These are phyloP conservation scores for Melanogaster broomeanus DNA, from an alignment of 768 basidiomycete genomes.

Conservation along the genomic window DNA sequence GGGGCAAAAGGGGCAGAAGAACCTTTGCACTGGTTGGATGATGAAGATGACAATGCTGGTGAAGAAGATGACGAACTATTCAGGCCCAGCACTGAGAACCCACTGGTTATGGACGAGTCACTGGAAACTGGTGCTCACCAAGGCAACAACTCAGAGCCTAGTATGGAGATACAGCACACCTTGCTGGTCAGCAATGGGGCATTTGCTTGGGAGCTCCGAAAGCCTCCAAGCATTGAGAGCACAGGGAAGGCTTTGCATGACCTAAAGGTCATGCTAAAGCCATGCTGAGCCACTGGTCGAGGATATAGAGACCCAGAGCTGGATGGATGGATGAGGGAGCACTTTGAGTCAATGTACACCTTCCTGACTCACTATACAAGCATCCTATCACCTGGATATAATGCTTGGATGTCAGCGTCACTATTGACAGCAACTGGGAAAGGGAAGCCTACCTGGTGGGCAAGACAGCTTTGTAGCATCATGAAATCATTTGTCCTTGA, in stretches of 20 bases:
- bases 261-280: neutral
- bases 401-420: neutral
- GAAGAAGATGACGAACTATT: neutral
- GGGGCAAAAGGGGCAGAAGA: neutral
- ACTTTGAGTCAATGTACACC: neutral
- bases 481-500: neutral
- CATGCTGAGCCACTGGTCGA: neutral
- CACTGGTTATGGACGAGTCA: neutral
- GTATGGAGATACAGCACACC: neutral
- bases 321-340: neutral
- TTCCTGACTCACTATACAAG: neutral
- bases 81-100: neutral
- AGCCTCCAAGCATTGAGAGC: neutral
- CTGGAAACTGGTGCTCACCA: neutral
- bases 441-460: neutral
- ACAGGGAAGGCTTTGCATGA: neutral
- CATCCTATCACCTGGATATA: neutral
- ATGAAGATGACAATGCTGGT: neutral
- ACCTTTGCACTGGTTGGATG: neutral
- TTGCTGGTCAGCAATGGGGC: neutral
- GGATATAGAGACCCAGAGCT: neutral
- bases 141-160: neutral
- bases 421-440: neutral
- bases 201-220: conserved; percentile 11
- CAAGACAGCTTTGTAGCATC: neutral